Base-by-base conservation (phyloP, 2,329 filamentous ascomycete genomes). In the Monilinia aucupariae region DNA sequence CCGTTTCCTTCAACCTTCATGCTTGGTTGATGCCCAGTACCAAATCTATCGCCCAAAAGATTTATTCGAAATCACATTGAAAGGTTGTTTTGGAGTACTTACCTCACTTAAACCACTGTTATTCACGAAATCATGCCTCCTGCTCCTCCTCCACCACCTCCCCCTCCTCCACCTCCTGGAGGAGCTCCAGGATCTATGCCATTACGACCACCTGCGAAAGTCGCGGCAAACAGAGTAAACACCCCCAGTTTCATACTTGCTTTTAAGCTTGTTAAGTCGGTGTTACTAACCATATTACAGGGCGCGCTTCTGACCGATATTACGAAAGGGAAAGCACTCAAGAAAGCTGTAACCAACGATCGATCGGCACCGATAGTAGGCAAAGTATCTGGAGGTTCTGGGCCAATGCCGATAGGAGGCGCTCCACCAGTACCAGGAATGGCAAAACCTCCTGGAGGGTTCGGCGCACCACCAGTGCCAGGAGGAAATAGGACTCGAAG, bases 301-400 rank as follows among this genome's bases (percentile, higher is more conserved):
- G 88, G 88, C 70, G 92, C 93, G 61, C 82, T 99, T 43, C 84
- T 97, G 51, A 83, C 85, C 72, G 93, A 97, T 76, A 99, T 99
- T 70, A 79, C 81, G 68, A 96, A 96, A 76, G 94, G 93, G 68
- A 82, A 78, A 69, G 79, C 80, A 65, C 81, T 97, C 64, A 96
- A 89, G 77, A 97, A 96, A 76, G 82, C 91, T 39, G 87, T 91
- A 62, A 90, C 92, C 69, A 97, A 97, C 77, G 93, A 97, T 76
- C 87, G 93, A 75, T 97, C 92, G 27, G 91, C 91, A 9, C 93
- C 93, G 0, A 71, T 83, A 58, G 75, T 97, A 63, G 82, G 76
- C 65, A 85, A 82, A 62, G 71, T 80, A 58, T 80, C 81, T 59
- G 80, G 80, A 56, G 79, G 82, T 58, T 79, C 80, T 39, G 82